phyloP scores from a whole-genome alignment of 2,329 filamentous ascomycete genomes.

The Trichoderma simmonsii region DNA sequence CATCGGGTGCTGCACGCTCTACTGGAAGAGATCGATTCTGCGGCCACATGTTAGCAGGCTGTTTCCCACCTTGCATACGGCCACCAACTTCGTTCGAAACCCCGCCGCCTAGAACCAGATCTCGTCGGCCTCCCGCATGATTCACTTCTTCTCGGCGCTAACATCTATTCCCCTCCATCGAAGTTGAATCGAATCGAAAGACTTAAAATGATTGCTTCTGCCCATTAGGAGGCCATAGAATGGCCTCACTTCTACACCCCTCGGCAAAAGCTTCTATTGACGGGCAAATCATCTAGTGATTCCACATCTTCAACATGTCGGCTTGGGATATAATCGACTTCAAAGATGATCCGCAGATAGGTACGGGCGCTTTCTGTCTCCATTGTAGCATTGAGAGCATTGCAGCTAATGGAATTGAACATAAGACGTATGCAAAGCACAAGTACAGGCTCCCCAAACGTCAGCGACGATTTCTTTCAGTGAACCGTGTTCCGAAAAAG shows the following conservation, averaged over 20 bases:
- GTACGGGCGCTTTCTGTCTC: too few relatives aligned
- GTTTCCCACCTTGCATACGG: background rate
- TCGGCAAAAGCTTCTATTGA: background rate
- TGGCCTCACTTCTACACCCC: background rate
- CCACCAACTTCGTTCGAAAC: background rate
- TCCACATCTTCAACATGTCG: background rate
- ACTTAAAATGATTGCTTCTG: too few relatives aligned
- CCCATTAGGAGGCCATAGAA: background rate
- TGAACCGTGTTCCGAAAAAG: too few relatives aligned
- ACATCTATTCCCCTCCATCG: background rate
- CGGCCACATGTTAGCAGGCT: background rate
- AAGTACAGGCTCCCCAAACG: too few relatives aligned
- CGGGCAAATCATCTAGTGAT: background rate
- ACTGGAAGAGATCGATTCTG: background rate
- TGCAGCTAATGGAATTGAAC: too few relatives aligned
- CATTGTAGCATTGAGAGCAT: too few relatives aligned
- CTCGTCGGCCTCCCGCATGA: background rate
- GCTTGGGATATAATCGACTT: too few relatives aligned
- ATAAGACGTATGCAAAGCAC: too few relatives aligned
- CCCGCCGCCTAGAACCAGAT: background rate
- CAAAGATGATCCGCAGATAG: too few relatives aligned
- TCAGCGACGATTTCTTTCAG: too few relatives aligned
- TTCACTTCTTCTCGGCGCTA: background rate
- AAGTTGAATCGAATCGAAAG: background rate
- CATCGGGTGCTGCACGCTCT: background rate